phyloP scores from a whole-genome alignment of 176 grass and related monocot species.

The Bolboschoenus planiculmis region DNA sequence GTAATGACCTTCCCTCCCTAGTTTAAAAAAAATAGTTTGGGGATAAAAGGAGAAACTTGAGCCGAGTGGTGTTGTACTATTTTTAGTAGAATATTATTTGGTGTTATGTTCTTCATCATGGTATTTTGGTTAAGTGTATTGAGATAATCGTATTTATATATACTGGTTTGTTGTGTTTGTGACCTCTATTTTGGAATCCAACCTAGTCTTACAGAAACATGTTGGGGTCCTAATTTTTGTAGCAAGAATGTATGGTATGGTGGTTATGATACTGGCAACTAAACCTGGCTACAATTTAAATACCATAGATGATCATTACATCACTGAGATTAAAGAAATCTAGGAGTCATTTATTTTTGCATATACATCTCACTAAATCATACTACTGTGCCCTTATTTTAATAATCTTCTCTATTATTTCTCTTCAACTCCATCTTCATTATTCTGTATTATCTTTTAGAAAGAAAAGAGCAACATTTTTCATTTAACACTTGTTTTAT shows the following conservation, averaged over 20 bases:
- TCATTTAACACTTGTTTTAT: too few species aligned
- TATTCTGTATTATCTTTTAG: too few species aligned
- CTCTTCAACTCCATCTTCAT: too few species aligned
- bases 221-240: not conserved
- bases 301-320: too few species aligned
- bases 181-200: not conserved
- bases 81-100: not conserved
- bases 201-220: not conserved
- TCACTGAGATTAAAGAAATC: too few species aligned
- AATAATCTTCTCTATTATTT: too few species aligned
- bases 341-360: too few species aligned
- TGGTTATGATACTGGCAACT: not conserved
- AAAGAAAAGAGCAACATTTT: too few species aligned
- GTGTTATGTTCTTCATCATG: not conserved
- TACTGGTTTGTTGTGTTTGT: not conserved
- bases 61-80: not conserved
- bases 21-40: not conserved
- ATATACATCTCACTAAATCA: too few species aligned
- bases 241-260: not conserved
- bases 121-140: not conserved
- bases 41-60: not conserved
- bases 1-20: not conserved
- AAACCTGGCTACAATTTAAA: not conserved
- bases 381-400: too few species aligned
- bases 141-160: not conserved